Conservation (phyloP, 2,329 filamentous ascomycete species). For the Neofusicoccum ribis region DNA sequence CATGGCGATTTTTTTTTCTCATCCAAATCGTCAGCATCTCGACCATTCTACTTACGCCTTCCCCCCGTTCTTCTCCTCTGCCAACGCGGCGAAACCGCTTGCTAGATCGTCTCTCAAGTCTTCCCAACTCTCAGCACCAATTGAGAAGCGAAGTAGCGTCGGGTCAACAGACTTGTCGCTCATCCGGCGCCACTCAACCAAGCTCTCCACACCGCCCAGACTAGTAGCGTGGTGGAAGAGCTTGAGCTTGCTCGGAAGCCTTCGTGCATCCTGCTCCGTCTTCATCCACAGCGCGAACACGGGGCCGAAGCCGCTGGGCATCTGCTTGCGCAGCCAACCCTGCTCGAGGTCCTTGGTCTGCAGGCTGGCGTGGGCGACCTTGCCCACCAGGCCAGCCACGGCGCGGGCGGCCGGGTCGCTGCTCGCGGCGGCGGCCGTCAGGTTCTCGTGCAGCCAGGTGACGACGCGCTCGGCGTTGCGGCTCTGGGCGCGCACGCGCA, state of each 20-base stretch:
- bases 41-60: no score
- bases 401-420: constrained; percentile 31
- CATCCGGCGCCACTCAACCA: constrained; percentile 97
- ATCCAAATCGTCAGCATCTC: no score
- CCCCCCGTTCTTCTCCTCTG: constrained; percentile 3
- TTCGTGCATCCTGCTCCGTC: constrained; percentile 60
- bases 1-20: no score
- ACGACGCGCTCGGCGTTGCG: constrained; percentile 70
- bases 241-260: constrained; percentile 72
- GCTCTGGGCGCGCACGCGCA: constrained; percentile 78
- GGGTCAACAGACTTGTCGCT: constrained; percentile 72
- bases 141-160: constrained; percentile 73
- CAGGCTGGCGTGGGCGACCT: constrained; percentile 68
- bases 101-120: constrained; percentile 76
- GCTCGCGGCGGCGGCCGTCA: constrained; percentile 28
- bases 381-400: constrained; percentile 51
- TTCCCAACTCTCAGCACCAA: constrained; percentile 84
- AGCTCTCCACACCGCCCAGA: constrained; percentile 87
- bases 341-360: constrained; percentile 59
- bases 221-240: constrained; percentile 96
- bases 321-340: constrained; percentile 77
- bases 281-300: constrained; percentile 78
- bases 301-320: constrained; percentile 87
- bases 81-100: constrained; percentile 28
- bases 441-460: constrained; percentile 63